Evolutionary conservation across 2,329 filamentous ascomycete species (phyloP).

Genomic region (Proliferodiscus dingleyae): DNA sequence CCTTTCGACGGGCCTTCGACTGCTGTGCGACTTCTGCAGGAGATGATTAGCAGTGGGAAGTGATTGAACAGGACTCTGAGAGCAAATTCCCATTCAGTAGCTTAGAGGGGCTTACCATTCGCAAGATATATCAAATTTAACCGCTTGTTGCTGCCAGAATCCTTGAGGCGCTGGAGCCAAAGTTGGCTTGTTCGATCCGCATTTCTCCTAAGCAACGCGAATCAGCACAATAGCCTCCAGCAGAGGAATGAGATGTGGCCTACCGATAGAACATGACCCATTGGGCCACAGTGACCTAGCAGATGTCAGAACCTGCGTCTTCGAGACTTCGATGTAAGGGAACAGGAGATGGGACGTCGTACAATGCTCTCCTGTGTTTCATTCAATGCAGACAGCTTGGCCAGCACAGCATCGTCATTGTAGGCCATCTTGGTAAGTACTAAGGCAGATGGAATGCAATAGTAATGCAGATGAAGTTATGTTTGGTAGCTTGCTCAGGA

Average conservation of each 20-base stretch:
- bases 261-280: conserved; percentile 99
- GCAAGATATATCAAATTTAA: conserved; percentile 91
- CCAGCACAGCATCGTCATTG: conserved; percentile 89
- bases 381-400: conserved; percentile 91
- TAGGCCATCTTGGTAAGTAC: conserved; percentile 84
- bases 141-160: conserved; percentile 78
- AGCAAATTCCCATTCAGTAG: background rate
- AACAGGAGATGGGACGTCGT: conserved; percentile 12
- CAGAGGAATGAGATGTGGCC: conserved; percentile 14
- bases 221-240: conserved; percentile 1
- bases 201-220: conserved; percentile 64
- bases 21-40: conserved; percentile 91
- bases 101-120: conserved; percentile 61
- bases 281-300: conserved; percentile 76
- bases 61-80: background rate
- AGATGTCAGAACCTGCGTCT: conserved; percentile 1
- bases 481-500: no score
- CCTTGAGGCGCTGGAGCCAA: conserved; percentile 86
- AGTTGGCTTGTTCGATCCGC: conserved; percentile 87
- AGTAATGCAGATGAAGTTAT: no score
- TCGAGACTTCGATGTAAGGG: no score
- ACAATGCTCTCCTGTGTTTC: conserved; percentile 95
- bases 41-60: background rate
- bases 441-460: no score
- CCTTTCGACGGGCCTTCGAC: conserved; percentile 85